Conservation (phyloP, 805 yeast genomes). For the Candida piceae region DNA sequence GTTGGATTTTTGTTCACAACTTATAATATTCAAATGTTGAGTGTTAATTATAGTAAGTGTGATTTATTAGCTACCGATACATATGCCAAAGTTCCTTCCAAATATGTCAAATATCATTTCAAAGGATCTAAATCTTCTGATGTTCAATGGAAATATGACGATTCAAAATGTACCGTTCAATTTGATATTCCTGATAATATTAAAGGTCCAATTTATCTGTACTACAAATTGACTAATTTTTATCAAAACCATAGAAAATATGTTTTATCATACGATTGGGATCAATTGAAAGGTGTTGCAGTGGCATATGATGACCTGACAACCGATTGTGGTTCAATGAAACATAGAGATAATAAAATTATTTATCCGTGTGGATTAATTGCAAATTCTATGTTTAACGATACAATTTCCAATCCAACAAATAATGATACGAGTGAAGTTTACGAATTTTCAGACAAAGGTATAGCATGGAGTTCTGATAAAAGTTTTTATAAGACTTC, state of each 20-base stretch:
- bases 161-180: conserved; percentile 53
- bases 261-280: conserved; percentile 76
- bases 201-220: conserved; percentile 66
- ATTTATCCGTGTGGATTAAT: conserved; percentile 92
- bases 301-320: conserved; percentile 46
- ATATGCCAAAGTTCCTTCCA: conserved; percentile 51
- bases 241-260: conserved; percentile 94
- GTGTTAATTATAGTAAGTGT: conserved; percentile 75
- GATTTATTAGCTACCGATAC: conserved; percentile 32
- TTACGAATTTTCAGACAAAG: conserved; percentile 41
- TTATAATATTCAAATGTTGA: conserved; percentile 69
- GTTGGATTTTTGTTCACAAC: conserved; percentile 77
- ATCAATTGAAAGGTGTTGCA: conserved; percentile 76
- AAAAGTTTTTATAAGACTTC: conserved; percentile 68
- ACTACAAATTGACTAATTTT: conserved; percentile 84
- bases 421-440: conserved; percentile 30
- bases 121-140: conserved; percentile 32
- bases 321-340: conserved; percentile 50
- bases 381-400: conserved; percentile 90
- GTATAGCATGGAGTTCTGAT: conserved; percentile 86
- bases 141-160: conserved; percentile 56
- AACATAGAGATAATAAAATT: conserved; percentile 33
- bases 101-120: conserved; percentile 60
- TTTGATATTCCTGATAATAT: conserved; percentile 71
- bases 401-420: conserved; percentile 60